Conservation (phyloP, 371 early-diverging fungal species). For the Rhizopus stolonifer region DNA sequence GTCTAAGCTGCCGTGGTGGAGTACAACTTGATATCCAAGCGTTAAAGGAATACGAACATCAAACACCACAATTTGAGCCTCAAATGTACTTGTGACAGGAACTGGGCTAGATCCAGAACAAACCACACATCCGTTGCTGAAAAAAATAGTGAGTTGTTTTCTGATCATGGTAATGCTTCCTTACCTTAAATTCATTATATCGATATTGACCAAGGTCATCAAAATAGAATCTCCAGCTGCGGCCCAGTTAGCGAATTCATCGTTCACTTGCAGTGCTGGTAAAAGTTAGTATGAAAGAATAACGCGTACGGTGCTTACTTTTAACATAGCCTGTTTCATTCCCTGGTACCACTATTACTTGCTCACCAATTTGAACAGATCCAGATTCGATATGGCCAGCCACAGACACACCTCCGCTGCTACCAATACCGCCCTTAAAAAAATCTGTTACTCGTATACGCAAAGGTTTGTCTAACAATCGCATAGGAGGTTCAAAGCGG, state of each 20-base stretch:
- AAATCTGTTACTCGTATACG: slow-evolving; percentile 83
- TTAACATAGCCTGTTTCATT: slow-evolving; percentile 77
- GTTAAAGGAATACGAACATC: slow-evolving; percentile 89
- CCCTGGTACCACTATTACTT: slow-evolving; percentile 79
- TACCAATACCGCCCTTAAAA: slow-evolving; percentile 78
- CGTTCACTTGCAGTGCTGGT: slow-evolving; percentile 71
- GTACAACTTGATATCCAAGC: slow-evolving; percentile 81
- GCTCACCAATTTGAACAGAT: slow-evolving; percentile 82
- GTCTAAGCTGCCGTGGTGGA: slow-evolving; percentile 81
- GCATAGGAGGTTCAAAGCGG: slow-evolving; percentile 68
- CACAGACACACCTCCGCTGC: slow-evolving; percentile 71
- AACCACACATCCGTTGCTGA: slow-evolving; percentile 75
- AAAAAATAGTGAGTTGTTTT: slow-evolving; percentile 1
- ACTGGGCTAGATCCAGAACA: slow-evolving; percentile 70
- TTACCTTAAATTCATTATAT: slow-evolving; percentile 78
- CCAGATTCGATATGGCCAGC: slow-evolving; percentile 89
- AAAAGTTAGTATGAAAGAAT: background rate
- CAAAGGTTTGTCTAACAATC: slow-evolving; percentile 78
- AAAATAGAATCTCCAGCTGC: slow-evolving; percentile 91
- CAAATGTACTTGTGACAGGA: slow-evolving; percentile 71
- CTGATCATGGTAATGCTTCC: background rate
- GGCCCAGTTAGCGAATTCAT: slow-evolving; percentile 79
- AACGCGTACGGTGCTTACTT: slow-evolving; percentile 35
- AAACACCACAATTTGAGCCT: slow-evolving; percentile 89
- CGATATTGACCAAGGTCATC: slow-evolving; percentile 75